Conservation (phyloP, 148 eudicot genomes). For the Amaranthus cruentus region DNA sequence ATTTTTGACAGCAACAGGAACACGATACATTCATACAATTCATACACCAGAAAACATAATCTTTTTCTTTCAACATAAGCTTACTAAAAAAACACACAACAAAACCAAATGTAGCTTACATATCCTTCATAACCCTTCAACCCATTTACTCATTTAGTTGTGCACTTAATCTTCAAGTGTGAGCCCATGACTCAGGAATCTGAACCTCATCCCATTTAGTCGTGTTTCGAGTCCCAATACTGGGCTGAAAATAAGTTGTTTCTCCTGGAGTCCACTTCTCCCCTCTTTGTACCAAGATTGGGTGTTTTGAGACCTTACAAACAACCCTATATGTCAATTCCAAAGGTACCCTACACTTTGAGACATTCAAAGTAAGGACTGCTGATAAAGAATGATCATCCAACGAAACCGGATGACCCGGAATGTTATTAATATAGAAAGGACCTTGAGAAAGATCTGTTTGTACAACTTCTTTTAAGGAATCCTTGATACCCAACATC, state of each 20-base stretch:
- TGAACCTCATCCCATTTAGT: conserved; percentile 20
- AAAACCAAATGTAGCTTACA: too few relatives aligned
- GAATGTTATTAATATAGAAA: not conserved
- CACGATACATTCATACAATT: too few relatives aligned
- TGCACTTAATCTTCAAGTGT: too few relatives aligned
- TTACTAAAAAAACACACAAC: too few relatives aligned
- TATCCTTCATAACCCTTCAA: too few relatives aligned
- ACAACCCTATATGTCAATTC: conserved; percentile 6
- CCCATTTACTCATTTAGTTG: too few relatives aligned
- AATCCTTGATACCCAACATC: not conserved
- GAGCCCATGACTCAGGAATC: conserved; percentile 8
- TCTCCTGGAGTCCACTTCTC: not conserved
- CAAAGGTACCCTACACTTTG: not conserved
- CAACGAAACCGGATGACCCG: not conserved
- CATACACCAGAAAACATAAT: too few relatives aligned
- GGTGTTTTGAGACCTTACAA: not conserved
- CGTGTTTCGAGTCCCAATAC: not conserved
- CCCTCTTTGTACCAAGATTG: not conserved
- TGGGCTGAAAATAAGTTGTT: conserved; percentile 6
- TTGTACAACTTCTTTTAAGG: not conserved
- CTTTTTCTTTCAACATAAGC: too few relatives aligned
- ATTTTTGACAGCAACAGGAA: too few relatives aligned
- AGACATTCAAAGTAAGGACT: not conserved
- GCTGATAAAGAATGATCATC: not conserved
- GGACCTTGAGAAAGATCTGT: conserved; percentile 2